Conservation (phyloP, 208 protist genomes). For the Acanthamoeba lugdunensis region DNA sequence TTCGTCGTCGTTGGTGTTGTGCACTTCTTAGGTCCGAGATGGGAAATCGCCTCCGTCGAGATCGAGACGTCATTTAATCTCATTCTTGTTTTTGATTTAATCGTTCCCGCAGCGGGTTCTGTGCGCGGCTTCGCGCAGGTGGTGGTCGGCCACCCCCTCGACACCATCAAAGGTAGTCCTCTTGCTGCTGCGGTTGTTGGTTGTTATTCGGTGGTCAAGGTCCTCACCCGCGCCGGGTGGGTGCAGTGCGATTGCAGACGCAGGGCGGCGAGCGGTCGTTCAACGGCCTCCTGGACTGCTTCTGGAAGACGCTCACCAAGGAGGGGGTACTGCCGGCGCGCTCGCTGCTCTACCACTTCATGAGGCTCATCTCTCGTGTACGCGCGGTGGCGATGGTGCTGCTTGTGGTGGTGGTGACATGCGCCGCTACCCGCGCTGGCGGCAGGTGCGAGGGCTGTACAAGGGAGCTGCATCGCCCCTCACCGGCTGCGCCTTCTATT, state of each 20-base stretch:
- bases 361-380: too few relatives aligned
- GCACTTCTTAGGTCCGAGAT: background rate
- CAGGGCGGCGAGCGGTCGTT: slow-evolving; percentile 34
- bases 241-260: slow-evolving; percentile 67
- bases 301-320: slow-evolving; percentile 69
- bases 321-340: slow-evolving; percentile 32
- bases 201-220: background rate
- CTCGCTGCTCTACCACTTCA: too few relatives aligned
- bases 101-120: slow-evolving; percentile 28
- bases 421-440: background rate
- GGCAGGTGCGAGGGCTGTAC: slow-evolving; percentile 48
- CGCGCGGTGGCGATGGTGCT: background rate
- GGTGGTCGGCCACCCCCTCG: slow-evolving; percentile 44
- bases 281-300: slow-evolving; percentile 46
- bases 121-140: slow-evolving; percentile 62
- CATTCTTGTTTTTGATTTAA: background rate
- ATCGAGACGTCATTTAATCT: background rate
- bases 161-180: slow-evolving; percentile 61
- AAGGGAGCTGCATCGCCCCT: slow-evolving; percentile 69
- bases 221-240: background rate
- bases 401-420: background rate
- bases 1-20: too few relatives aligned
- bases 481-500: slow-evolving; percentile 66
- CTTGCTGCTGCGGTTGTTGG: background rate
- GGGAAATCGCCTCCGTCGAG: too few relatives aligned